phyloP scores from a whole-genome alignment of 306 rosid species.

The Quercus bicolor region DNA sequence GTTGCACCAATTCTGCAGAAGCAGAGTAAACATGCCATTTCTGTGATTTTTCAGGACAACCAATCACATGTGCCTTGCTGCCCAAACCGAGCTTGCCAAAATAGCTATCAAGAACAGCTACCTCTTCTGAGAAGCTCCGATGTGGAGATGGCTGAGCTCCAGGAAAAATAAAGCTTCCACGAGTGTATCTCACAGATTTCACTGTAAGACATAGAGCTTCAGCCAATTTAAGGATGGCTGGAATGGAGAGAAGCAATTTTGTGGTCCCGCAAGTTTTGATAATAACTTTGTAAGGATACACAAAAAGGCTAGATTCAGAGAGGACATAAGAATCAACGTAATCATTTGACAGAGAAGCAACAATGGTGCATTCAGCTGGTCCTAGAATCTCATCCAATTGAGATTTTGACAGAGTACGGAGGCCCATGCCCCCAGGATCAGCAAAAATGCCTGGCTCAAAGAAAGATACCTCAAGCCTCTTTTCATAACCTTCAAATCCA shows the following conservation, averaged over 20 bases:
- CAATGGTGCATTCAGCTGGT: slow-evolving; percentile 93
- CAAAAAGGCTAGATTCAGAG: slow-evolving; percentile 89
- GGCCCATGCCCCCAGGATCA: slow-evolving; percentile 72
- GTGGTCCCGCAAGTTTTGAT: slow-evolving; percentile 98
- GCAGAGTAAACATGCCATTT: slow-evolving; percentile 92
- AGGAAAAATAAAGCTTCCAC: slow-evolving; percentile 89
- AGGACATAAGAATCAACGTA: slow-evolving; percentile 87
- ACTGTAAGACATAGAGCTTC: slow-evolving; percentile 54
- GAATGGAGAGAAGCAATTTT: slow-evolving; percentile 76
- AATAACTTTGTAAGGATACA: slow-evolving; percentile 70
- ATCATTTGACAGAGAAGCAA: slow-evolving; percentile 68
- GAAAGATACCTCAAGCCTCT: slow-evolving; percentile 89
- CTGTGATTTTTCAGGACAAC: slow-evolving; percentile 49
- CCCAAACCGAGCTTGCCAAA: slow-evolving; percentile 63
- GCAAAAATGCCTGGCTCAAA: slow-evolving; percentile 57
- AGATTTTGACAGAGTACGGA: slow-evolving; percentile 57
- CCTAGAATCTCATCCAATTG: slow-evolving; percentile 78
- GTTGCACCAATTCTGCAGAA: slow-evolving; percentile 30
- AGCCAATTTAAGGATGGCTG: slow-evolving; percentile 72
- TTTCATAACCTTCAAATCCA: slow-evolving; percentile 95
- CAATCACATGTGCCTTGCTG: slow-evolving; percentile 71
- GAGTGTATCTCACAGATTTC: slow-evolving; percentile 73
- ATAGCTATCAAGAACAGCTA: slow-evolving; percentile 62
- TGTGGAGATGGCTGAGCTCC: slow-evolving; percentile 84
- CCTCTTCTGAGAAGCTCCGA: slow-evolving; percentile 76